A percentile compares a stretch with the other conserved stretches of the same genome.
Conservation (phyloP, 106 monocot species). For the Narthecium ossifragum region DNA sequence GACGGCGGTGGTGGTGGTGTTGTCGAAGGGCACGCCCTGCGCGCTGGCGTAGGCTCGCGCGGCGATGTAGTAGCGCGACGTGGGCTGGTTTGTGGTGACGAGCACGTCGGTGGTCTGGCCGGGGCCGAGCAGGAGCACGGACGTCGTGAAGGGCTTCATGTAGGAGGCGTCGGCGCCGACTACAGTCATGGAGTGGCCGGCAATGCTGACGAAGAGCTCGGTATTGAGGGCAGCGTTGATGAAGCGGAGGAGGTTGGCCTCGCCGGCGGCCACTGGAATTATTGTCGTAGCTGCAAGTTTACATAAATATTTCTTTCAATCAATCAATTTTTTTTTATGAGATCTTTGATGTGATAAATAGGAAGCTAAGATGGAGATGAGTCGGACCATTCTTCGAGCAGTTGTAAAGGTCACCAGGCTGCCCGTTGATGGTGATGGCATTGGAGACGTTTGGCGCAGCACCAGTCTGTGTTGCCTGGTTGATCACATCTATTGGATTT, state of each 20-base stretch:
- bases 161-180: slow-evolving; percentile 50
- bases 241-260: slow-evolving; percentile 42
- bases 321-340: too few relatives aligned
- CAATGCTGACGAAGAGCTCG: slow-evolving; percentile 60
- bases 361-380: background rate
- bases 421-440: slow-evolving; percentile 41
- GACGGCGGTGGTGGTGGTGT: slow-evolving; percentile 39
- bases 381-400: slow-evolving; percentile 6
- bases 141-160: slow-evolving; percentile 37
- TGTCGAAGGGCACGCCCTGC: slow-evolving; percentile 46
- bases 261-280: slow-evolving; percentile 43
- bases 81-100: slow-evolving; percentile 14
- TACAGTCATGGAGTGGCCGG: slow-evolving; percentile 40
- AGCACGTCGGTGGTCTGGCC: slow-evolving; percentile 62
- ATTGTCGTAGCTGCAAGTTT: slow-evolving; percentile 22
- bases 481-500: slow-evolving; percentile 34
- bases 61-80: slow-evolving; percentile 29
- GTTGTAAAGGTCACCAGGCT: slow-evolving; percentile 42
- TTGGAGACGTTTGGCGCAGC: slow-evolving; percentile 47
- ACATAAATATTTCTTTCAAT: background rate
- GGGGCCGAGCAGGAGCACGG: slow-evolving; percentile 30
- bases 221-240: slow-evolving; percentile 61
- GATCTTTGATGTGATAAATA: background rate
- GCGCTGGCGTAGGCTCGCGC: slow-evolving; percentile 39
- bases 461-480: slow-evolving; percentile 34